A percentile compares a stretch with the other conserved stretches of the same genome.
Evolutionary conservation across 306 rosid genomes (phyloP).

Genomic region (Gastrolobium bilobum): DNA sequence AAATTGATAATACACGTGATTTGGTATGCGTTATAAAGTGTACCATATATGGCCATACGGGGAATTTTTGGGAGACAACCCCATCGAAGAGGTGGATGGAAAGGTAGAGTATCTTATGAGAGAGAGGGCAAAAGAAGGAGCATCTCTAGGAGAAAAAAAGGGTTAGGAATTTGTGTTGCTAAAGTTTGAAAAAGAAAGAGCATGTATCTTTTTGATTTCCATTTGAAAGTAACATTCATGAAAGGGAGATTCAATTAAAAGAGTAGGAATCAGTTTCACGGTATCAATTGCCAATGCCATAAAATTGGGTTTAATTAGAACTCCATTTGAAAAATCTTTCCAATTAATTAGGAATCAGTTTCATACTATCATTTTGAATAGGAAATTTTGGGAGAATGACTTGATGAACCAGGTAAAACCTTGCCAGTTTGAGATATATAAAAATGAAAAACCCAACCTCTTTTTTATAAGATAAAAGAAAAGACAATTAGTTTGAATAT

Average conservation of each 20-base stretch:
- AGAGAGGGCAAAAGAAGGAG: slow-evolving; percentile 45
- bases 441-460: neutral
- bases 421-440: neutral
- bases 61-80: slow-evolving; percentile 58
- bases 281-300: slow-evolving; percentile 3
- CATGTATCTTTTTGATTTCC: slow-evolving; percentile 46
- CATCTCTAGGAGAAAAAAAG: slow-evolving; percentile 58
- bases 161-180: slow-evolving; percentile 50
- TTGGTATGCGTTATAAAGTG: slow-evolving; percentile 42
- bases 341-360: neutral
- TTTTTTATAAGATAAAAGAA: neutral
- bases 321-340: neutral
- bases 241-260: slow-evolving; percentile 32
- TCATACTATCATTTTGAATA: neutral
- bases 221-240: slow-evolving; percentile 38
- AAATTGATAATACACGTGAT: slow-evolving; percentile 56
- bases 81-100: slow-evolving; percentile 47
- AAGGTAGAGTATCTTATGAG: slow-evolving; percentile 52
- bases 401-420: neutral
- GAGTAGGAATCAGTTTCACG: slow-evolving; percentile 12
- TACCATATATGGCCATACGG: slow-evolving; percentile 36
- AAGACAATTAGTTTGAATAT: neutral
- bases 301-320: slow-evolving; percentile 16
- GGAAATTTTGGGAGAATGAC: neutral
- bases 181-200: slow-evolving; percentile 50